Conservation (phyloP, 1,284 basidiomycete species). For the Salmacisia buchloeana region DNA sequence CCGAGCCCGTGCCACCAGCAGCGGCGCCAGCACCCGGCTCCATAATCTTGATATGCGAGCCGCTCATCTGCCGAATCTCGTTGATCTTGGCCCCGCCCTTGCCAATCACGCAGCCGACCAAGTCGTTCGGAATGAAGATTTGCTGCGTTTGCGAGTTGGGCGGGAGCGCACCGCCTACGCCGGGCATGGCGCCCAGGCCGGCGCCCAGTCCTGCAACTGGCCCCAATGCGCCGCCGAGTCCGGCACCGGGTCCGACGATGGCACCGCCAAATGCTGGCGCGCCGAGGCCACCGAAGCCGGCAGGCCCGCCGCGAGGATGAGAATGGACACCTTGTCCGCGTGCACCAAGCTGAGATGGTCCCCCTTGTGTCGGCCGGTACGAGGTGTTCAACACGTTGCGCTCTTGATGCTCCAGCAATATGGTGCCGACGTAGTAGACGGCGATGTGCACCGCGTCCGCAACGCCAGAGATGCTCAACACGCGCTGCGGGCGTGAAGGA, state of each 20-base stretch:
- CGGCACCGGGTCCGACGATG: conserved; percentile 7
- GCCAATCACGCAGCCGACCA: conserved; percentile 97
- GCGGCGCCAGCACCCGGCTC: conserved; percentile 62
- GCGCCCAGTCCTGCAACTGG: conserved; percentile 14
- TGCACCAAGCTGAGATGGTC: background rate
- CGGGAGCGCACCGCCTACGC: conserved; percentile 56
- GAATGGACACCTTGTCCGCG: conserved; percentile 2
- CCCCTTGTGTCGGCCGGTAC: conserved; percentile 44
- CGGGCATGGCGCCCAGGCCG: conserved; percentile 17
- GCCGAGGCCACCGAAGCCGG: conserved; percentile 7
- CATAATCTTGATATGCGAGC: conserved; percentile 96
- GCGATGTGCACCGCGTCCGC: conserved; percentile 99
- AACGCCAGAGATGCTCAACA: conserved; percentile 93
- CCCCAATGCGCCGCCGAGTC: background rate
- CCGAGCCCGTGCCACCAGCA: conserved; percentile 52
- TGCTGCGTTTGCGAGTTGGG: conserved; percentile 80
- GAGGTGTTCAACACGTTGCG: conserved; percentile 47
- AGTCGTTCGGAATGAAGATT: conserved; percentile 95
- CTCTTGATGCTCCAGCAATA: conserved; percentile 90
- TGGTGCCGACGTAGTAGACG: conserved; percentile 96
- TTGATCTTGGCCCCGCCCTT: conserved; percentile 99
- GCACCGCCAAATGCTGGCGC: conserved; percentile 9
- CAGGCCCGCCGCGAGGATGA: background rate
- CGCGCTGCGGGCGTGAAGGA: conserved; percentile 43
- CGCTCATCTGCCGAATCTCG: conserved; percentile 89